Conservation (phyloP, 176 grass and related monocot species). For the Hordeum vulgare region DNA sequence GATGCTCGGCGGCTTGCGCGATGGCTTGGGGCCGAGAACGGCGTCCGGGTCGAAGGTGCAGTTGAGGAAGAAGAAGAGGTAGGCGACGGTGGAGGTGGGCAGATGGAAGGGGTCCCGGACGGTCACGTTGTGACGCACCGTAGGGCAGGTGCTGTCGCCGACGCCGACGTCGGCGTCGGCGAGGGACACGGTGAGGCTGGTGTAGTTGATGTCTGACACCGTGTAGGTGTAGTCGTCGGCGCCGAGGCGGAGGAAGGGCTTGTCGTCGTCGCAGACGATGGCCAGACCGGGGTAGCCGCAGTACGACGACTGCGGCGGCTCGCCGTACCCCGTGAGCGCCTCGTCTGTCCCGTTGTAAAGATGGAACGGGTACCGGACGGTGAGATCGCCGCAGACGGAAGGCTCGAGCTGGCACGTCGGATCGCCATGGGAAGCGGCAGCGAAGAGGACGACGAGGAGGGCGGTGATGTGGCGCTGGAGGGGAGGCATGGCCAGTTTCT, state of each 20-base stretch:
- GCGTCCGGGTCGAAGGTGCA: neutral
- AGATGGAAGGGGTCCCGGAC: neutral
- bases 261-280: constrained; percentile 21
- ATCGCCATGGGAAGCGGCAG: neutral
- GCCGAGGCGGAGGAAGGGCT: constrained; percentile 8
- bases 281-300: constrained; percentile 38
- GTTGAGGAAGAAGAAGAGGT: constrained; percentile 36
- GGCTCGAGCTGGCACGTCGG: constrained; percentile 7
- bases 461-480: neutral
- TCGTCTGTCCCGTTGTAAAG: neutral
- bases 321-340: neutral
- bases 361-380: constrained; percentile 45
- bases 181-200: constrained; percentile 19
- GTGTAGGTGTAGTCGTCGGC: constrained; percentile 21
- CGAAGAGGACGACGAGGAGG: neutral
- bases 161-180: neutral
- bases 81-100: neutral
- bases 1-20: constrained; percentile 17
- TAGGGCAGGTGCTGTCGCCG: constrained; percentile 12
- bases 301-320: neutral
- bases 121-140: constrained; percentile 30
- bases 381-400: constrained; percentile 31
- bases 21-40: neutral
- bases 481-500: constrained; percentile 5
- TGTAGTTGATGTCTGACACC: constrained; percentile 29